Percentiles rank a stretch among this genome's conserved stretches.
phyloP scores from a whole-genome alignment of 768 basidiomycete genomes.

The Lactarius hatsudake region DNA sequence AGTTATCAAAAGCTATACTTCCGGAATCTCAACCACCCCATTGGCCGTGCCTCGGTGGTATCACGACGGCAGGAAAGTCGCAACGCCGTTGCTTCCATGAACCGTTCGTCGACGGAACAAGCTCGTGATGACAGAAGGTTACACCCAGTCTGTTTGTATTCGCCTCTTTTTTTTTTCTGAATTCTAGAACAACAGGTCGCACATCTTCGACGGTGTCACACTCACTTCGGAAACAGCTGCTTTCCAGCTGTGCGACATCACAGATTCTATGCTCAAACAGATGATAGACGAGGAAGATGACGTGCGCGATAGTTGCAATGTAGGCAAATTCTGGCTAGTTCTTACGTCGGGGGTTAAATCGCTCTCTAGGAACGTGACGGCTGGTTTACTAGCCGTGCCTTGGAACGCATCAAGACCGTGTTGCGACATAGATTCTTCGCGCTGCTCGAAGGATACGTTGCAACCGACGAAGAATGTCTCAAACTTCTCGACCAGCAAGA shows the following conservation, averaged over 20 bases:
- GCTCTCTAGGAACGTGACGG: conserved; percentile 71
- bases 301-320: conserved; percentile 70
- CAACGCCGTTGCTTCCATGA: conserved; percentile 25
- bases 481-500: conserved; percentile 49
- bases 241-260: conserved; percentile 92
- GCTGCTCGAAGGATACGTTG: conserved; percentile 65
- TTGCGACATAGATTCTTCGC: conserved; percentile 85
- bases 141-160: conserved; percentile 22
- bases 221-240: conserved; percentile 84
- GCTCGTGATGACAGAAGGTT: conserved; percentile 28
- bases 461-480: conserved; percentile 71
- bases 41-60: conserved; percentile 72
- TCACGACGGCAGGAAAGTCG: conserved; percentile 60
- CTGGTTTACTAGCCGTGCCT: conserved; percentile 76
- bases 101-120: conserved; percentile 39
- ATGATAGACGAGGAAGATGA: conserved; percentile 77
- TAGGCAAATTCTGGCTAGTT: conserved; percentile 41
- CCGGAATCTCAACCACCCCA: conserved; percentile 81
- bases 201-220: conserved; percentile 85
- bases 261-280: conserved; percentile 75
- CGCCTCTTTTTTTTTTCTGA: background rate
- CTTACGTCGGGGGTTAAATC: conserved; percentile 12
- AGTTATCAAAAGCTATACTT: conserved; percentile 91
- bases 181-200: conserved; percentile 41
- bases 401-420: conserved; percentile 82